Base-by-base conservation (phyloP, 2,329 filamentous ascomycete species). In the Fusarium irregulare region DNA sequence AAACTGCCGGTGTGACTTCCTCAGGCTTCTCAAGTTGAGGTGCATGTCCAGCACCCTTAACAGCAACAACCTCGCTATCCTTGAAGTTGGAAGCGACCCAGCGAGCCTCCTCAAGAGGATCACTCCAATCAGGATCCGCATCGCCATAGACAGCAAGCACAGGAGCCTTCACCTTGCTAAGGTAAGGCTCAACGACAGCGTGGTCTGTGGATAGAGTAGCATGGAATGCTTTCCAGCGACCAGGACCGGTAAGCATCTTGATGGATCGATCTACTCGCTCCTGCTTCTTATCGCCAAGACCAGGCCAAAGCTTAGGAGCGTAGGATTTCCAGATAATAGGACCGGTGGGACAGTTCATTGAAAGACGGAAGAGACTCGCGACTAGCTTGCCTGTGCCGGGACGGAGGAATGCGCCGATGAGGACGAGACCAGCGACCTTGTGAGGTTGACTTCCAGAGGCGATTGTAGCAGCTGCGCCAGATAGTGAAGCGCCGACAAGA, bases 81-180 rank as follows among this genome's bases (percentile, higher is more conserved):
- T 45, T 0, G 1, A 70, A 70, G n/a, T 70, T 70, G 0, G 66
- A 70, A 4, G 27, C 67, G 0, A 70, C 63, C 67, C 67, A 70
- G 3, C 42, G 21, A 7, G 66, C 67, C 9, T 70, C 67, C 3
- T 49, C 62, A 18, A 70, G 40, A 14, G 67, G 67, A 3, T 67
- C 66, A 18, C 23, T 42, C 67, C 67, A 70, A 11, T 70, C 67
- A 6, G 67, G 67, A n/a, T 70, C 67, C 0, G 49, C 50, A n/a
- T 70, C 67, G 3, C 67, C 67, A 9, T 70, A 70, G 7, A 70
- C 49, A 20, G 64, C 66, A 9, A 70, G 50, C 5, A 70, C 67
- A 3, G 66, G 66, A n/a, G 66, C 62, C 4, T 56, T 55, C 7
- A 67, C 66, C 3, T 62, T 70, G 18, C 25, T 50, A 3, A 70